These are phyloP conservation scores for Sphagnurus paluster DNA, from an alignment of 1,284 basidiomycete genomes.

Conservation along the genomic window DNA sequence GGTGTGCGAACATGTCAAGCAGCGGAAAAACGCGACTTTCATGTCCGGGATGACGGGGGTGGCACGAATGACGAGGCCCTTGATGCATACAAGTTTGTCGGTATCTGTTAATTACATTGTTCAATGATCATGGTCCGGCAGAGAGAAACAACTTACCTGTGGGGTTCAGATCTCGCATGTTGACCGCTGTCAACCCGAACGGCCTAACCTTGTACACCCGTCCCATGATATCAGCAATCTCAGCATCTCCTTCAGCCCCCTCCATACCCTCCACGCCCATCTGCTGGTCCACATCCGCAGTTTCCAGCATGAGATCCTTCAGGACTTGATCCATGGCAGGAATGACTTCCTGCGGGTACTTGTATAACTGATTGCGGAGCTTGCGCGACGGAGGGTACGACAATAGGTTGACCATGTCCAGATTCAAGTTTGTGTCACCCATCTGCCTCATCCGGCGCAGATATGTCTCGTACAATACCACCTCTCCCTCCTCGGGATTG, in stretches of 20 bases:
- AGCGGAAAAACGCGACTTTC: conserved; percentile 98
- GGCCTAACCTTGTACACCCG: conserved; percentile 92
- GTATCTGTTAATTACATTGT: conserved; percentile 61
- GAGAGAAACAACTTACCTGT: conserved; percentile 54
- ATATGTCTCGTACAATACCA: conserved; percentile 79
- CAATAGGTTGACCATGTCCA: conserved; percentile 88
- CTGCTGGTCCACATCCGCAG: conserved; percentile 77
- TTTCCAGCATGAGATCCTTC: conserved; percentile 86
- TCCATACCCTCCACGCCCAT: conserved; percentile 69
- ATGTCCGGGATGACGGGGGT: conserved; percentile 99
- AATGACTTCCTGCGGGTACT: conserved; percentile 96
- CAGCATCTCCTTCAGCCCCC: conserved; percentile 71
- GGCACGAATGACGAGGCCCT: conserved; percentile 95
- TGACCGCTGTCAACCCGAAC: conserved; percentile 80
- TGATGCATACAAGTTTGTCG: conserved; percentile 94
- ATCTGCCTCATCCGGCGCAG: conserved; percentile 87
- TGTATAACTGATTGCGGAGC: conserved; percentile 77
- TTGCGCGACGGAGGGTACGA: conserved; percentile 87
- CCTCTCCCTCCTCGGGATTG: conserved; percentile 68
- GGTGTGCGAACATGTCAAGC: conserved; percentile 94
- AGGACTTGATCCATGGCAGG: conserved; percentile 97
- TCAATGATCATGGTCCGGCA: not conserved
- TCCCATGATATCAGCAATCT: conserved; percentile 77
- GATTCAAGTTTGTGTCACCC: conserved; percentile 89
- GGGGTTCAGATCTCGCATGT: conserved; percentile 92